These are phyloP conservation scores for Citrus inodora DNA, from an alignment of 345 rosid species.

Conservation along the genomic window DNA sequence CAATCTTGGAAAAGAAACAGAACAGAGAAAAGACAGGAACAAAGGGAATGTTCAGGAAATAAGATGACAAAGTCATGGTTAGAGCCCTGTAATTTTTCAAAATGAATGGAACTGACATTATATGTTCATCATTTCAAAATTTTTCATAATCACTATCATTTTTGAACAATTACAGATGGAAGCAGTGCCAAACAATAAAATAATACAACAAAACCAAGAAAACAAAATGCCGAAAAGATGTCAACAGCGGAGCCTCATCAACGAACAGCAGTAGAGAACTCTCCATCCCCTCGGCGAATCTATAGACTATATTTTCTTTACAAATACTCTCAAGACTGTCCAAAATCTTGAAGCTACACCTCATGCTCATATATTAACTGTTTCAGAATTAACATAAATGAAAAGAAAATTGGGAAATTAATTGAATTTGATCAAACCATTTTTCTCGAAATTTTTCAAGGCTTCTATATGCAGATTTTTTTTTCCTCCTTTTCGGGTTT, in stretches of 20 bases:
- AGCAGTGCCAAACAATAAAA: not conserved
- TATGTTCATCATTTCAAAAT: not conserved
- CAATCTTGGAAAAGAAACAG: not conserved
- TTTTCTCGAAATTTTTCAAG: slow-evolving; percentile 9
- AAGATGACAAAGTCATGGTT: not conserved
- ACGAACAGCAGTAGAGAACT: slow-evolving; percentile 1
- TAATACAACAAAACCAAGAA: not conserved
- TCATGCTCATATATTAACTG: slow-evolving; percentile 15
- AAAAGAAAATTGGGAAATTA: slow-evolving; percentile 10
- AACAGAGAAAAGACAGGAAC: not conserved
- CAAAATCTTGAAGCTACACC: slow-evolving; percentile 47
- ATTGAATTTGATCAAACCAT: slow-evolving; percentile 5
- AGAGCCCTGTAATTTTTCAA: not conserved
- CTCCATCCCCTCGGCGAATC: slow-evolving; percentile 17
- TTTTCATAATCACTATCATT: slow-evolving; percentile 6
- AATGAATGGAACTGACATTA: not conserved
- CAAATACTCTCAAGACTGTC: slow-evolving; percentile 13
- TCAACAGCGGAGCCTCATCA: slow-evolving; percentile 18
- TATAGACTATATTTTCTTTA: slow-evolving; percentile 13
- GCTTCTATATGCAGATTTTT: slow-evolving; percentile 1
- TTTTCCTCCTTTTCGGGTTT: not conserved
- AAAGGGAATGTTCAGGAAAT: not conserved
- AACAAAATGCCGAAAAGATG: not conserved
- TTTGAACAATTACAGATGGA: not conserved
- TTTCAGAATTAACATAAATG: slow-evolving; percentile 1